These are phyloP conservation scores for Pyricularia sp. DNA, from an alignment of 2,329 filamentous ascomycete genomes.

Conservation along the genomic window DNA sequence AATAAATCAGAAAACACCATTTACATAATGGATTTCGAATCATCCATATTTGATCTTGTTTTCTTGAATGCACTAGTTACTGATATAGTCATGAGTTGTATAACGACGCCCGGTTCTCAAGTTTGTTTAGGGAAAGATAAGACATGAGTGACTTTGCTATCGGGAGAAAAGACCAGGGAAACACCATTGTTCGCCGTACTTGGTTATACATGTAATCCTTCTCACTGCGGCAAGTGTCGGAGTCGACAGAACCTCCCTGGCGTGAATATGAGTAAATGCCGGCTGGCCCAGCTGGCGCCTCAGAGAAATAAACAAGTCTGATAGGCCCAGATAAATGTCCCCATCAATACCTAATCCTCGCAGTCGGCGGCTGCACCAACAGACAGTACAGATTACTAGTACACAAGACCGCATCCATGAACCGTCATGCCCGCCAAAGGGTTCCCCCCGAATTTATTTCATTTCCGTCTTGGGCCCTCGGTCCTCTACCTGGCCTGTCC, in stretches of 20 bases:
- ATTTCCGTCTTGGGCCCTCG: not conserved
- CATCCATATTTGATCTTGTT: not conserved
- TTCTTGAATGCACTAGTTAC: not conserved
- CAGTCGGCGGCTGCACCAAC: not conserved
- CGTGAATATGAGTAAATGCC: not conserved
- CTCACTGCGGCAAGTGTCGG: not conserved
- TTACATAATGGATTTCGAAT: not conserved
- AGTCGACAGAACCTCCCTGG: not conserved
- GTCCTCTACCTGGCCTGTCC: not conserved
- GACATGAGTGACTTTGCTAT: not conserved
- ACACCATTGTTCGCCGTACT: not conserved
- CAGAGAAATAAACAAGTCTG: not conserved
- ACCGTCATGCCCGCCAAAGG: not conserved
- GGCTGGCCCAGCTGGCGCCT: no score
- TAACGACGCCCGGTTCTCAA: not conserved
- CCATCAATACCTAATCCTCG: not conserved
- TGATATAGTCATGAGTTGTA: not conserved
- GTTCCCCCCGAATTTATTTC: not conserved
- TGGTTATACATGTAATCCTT: not conserved
- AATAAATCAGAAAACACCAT: no score
- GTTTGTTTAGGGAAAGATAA: not conserved
- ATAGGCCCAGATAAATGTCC: not conserved
- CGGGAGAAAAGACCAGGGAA: not conserved
- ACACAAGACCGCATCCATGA: not conserved
- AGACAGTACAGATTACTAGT: not conserved